Evolutionary conservation across 192 early-diverging fungal species (phyloP), one percentile per base, ranked within the genome.

Genomic region (Phycomyces nitens): DNA sequence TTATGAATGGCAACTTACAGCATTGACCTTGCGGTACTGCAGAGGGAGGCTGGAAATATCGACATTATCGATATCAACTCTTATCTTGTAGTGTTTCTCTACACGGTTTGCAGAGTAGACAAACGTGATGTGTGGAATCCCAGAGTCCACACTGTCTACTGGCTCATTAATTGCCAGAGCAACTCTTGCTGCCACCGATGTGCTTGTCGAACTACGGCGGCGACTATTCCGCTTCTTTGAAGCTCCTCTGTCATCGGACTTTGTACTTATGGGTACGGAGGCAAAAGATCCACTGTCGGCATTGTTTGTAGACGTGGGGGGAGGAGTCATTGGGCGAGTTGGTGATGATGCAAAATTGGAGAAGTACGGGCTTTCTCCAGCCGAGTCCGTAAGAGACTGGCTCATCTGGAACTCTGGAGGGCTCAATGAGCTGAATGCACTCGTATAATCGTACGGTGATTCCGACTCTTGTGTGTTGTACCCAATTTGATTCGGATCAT

Each of bases 81-180:
- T 60, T 23, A 73, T 60, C 10, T 65, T 73, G 38, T 73, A 73
- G 49, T 68, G 56, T 24, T 68, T 73, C 8, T 60, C 50, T 5
- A 59, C 50, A n/a, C 65, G 62, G 18, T 73, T 62, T 53, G 64
- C 65, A 20, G 65, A 68, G 44, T 73, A 67, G 41, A 68, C 52
- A 55, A 73, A 73, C 1, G 71, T 64, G n/a, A 73, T 57, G n/a
- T 68, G 44, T 18, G 67, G 65, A 44, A 73, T 68, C 0, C 61
- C 71, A 21, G 64, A 40, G 20, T 68, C 60, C 3, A 68, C 34
- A 24, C 54, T 53, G 0, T 61, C 60, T 3, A 67, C 55, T 0
- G 71, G 71, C n/a, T 72, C 70, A 53, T 72, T 64, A 5, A 53
- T 64, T 4, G 70, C 66, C 38, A 72, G 39, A 9, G 70, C 60